Evolutionary conservation across 352 stramenopile species (phyloP).

Genomic region (Phytophthora syringae): DNA sequence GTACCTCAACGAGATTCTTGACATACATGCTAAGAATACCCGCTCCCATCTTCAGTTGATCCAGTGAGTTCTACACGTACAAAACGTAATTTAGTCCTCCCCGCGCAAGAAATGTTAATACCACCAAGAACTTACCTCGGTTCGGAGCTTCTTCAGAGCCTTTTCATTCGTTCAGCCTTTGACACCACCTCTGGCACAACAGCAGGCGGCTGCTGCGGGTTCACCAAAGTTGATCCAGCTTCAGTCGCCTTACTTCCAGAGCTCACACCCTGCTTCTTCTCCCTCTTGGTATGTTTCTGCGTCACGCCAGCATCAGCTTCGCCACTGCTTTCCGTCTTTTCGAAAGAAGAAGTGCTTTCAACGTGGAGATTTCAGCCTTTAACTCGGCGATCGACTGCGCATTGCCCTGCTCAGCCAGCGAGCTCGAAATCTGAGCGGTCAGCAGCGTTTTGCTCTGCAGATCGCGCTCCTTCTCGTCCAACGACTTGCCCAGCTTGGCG

Average conservation of each 20-base stretch:
- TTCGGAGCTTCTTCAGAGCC: conserved; percentile 57
- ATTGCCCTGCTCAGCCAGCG: conserved; percentile 60
- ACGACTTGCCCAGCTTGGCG: conserved; percentile 52
- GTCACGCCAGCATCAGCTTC: neutral
- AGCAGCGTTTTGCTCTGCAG: conserved; percentile 50
- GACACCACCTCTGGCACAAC: conserved; percentile 22
- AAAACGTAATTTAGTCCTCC: conserved; percentile 5
- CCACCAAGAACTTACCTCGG: conserved; percentile 43
- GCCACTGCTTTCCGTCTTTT: conserved; percentile 25
- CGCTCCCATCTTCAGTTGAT: conserved; percentile 70
- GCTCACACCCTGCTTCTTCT: conserved; percentile 11
- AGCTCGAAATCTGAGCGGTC: conserved; percentile 50
- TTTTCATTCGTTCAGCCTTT: conserved; percentile 53
- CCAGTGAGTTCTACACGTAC: conserved; percentile 62
- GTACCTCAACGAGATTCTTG: conserved; percentile 85
- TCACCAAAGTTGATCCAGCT: neutral
- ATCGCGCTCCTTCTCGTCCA: conserved; percentile 68
- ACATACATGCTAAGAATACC: conserved; percentile 88
- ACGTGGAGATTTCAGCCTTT: conserved; percentile 69
- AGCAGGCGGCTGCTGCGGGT: conserved; percentile 14
- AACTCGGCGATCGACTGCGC: conserved; percentile 69
- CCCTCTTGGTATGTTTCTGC: conserved; percentile 5
- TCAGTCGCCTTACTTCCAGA: conserved; percentile 11
- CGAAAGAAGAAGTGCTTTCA: conserved; percentile 63
- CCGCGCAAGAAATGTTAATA: neutral